Percentiles rank a stretch among this genome's conserved stretches.
phyloP scores from a whole-genome alignment of 2,329 filamentous ascomycete genomes.

The Trichoderma breve region DNA sequence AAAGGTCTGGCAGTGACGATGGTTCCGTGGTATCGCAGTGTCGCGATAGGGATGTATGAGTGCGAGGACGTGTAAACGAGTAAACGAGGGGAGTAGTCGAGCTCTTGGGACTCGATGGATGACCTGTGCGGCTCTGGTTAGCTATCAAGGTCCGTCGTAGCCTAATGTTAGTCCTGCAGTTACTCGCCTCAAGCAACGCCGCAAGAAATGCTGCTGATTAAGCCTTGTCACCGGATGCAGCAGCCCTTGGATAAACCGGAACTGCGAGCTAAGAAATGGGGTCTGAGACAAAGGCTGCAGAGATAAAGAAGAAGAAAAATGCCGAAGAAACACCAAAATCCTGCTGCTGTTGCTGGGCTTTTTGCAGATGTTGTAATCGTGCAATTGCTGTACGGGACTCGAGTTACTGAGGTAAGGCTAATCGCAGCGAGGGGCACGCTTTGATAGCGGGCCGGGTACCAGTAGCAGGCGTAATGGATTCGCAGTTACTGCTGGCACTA shows the following conservation, averaged over 20 bases:
- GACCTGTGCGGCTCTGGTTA: background rate
- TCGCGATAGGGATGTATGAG: background rate
- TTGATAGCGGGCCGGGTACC: background rate
- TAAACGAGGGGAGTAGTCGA: background rate
- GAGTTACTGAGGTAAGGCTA: background rate
- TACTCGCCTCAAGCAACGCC: background rate
- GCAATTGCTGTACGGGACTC: background rate
- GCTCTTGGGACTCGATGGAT: background rate
- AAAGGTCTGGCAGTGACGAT: background rate
- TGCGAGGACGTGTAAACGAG: background rate
- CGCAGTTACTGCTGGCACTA: background rate
- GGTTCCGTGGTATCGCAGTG: background rate
- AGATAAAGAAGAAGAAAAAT: background rate
- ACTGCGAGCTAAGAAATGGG: background rate
- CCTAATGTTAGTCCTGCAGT: background rate
- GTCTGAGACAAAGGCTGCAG: background rate
- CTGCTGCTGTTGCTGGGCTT: background rate
- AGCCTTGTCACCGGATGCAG: background rate
- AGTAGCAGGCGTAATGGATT: background rate
- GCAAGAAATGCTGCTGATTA: background rate
- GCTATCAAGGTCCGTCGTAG: constrained; percentile 1
- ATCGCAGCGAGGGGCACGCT: constrained; percentile 8
- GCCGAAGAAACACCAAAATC: background rate
- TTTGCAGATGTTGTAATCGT: background rate
- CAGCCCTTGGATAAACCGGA: background rate